phyloP scores from a whole-genome alignment of 2,329 filamentous ascomycete genomes.

The Fusarium oligoseptatum region DNA sequence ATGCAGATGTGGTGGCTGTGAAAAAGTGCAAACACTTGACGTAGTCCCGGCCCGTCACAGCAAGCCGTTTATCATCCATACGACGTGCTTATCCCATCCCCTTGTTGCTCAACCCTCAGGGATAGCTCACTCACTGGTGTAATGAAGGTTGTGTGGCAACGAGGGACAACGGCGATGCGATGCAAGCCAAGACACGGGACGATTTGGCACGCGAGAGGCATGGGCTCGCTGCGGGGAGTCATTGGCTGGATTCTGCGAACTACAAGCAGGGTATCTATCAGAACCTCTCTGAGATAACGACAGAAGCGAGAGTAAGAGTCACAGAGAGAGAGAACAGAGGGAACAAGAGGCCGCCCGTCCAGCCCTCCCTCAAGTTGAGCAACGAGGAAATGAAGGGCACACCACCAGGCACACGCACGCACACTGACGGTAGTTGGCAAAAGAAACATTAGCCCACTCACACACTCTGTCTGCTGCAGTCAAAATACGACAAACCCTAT shows the following conservation, averaged over 20 bases:
- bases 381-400: slow-evolving; percentile 31
- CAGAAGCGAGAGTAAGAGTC: not conserved
- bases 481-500: slow-evolving; percentile 10
- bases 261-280: slow-evolving; percentile 15
- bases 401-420: not conserved
- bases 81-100: slow-evolving; percentile 1
- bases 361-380: slow-evolving; percentile 3
- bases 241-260: slow-evolving; percentile 33
- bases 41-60: slow-evolving; percentile 16
- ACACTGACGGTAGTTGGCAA: slow-evolving; percentile 12
- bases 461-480: slow-evolving; percentile 8
- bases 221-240: slow-evolving; percentile 33
- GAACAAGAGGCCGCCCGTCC: slow-evolving; percentile 32
- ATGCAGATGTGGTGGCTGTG: slow-evolving; percentile 13
- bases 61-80: slow-evolving; percentile 26
- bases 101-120: slow-evolving; percentile 12
- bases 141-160: slow-evolving; percentile 28
- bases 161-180: slow-evolving; percentile 3
- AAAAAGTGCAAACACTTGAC: slow-evolving; percentile 34
- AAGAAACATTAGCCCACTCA: slow-evolving; percentile 31
- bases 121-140: not conserved
- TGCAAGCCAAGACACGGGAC: slow-evolving; percentile 44
- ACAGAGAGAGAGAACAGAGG: slow-evolving; percentile 12
- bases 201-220: slow-evolving; percentile 40
- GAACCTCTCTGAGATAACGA: not conserved